Conservation (phyloP, 1,284 basidiomycete species). For the Pascua guehoae region DNA sequence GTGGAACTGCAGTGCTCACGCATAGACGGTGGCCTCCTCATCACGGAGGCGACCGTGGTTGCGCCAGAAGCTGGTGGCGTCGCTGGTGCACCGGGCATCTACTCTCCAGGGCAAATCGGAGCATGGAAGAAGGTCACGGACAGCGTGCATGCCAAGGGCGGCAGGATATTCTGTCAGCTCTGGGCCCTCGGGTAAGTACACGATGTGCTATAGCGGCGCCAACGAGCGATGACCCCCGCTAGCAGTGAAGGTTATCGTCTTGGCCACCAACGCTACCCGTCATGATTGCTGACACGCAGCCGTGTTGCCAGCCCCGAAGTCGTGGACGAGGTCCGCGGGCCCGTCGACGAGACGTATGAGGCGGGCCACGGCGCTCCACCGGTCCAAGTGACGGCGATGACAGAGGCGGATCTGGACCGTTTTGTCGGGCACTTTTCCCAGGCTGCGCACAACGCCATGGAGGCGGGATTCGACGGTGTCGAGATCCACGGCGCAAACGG, state of each 20-base stretch:
- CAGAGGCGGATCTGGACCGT: constrained; percentile 37
- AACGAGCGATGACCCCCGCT: constrained; percentile 5
- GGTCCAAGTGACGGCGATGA: constrained; percentile 16
- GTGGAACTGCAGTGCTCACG: not conserved
- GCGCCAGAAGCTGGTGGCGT: constrained; percentile 27
- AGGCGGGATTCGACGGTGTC: constrained; percentile 64
- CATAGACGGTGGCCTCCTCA: constrained; percentile 36
- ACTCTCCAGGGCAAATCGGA: constrained; percentile 28
- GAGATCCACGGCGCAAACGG: constrained; percentile 53
- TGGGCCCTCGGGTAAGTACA: constrained; percentile 52
- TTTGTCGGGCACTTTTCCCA: constrained; percentile 54
- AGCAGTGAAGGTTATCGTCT: constrained; percentile 3
- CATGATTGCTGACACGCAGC: not conserved
- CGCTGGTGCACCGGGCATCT: constrained; percentile 29
- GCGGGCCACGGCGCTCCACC: constrained; percentile 2
- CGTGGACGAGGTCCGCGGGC: constrained; percentile 29
- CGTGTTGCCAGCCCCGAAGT: not conserved
- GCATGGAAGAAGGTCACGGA: constrained; percentile 47
- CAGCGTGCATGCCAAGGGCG: constrained; percentile 53
- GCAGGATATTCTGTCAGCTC: constrained; percentile 54
- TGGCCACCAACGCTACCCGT: not conserved
- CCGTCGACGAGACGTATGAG: constrained; percentile 7
- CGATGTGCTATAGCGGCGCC: not conserved
- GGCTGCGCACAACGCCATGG: constrained; percentile 56
- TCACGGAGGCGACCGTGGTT: constrained; percentile 39